Evolutionary conservation across 2,329 filamentous ascomycete genomes (phyloP).

Genomic region (Penicillium psychrosexuale): DNA sequence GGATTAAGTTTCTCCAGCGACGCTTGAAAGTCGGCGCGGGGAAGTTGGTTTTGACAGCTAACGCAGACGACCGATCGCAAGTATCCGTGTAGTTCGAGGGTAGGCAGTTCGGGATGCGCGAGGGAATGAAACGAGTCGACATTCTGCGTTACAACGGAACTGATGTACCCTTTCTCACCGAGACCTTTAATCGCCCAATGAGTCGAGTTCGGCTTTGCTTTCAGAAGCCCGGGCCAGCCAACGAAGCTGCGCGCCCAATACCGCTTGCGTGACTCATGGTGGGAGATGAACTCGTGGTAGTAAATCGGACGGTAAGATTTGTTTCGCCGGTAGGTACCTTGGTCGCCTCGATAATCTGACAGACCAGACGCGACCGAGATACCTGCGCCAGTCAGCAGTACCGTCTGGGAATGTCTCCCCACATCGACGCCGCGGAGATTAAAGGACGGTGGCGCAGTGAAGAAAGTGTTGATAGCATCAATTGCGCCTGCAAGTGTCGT

Average conservation of each 20-base stretch:
- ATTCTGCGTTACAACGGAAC: conserved; percentile 85
- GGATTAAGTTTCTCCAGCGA: conserved; percentile 78
- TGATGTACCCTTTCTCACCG: conserved; percentile 67
- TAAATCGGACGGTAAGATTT: conserved; percentile 89
- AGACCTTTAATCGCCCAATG: conserved; percentile 76
- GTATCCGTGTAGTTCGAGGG: conserved; percentile 88
- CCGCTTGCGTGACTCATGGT: conserved; percentile 79
- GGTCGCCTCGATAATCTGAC: conserved; percentile 84
- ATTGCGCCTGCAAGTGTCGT: conserved; percentile 69
- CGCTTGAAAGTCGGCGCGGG: conserved; percentile 71
- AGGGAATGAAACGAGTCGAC: conserved; percentile 88
- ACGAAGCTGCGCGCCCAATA: conserved; percentile 97
- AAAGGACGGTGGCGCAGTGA: conserved; percentile 58
- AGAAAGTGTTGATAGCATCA: conserved; percentile 71
- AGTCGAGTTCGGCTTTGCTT: conserved; percentile 72
- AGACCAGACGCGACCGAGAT: conserved; percentile 91
- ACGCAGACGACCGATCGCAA: conserved; percentile 77
- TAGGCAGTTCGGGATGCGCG: conserved; percentile 71
- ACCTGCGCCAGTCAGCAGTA: conserved; percentile 76
- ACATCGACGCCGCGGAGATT: conserved; percentile 46
- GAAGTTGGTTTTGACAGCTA: conserved; percentile 69
- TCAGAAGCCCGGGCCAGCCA: conserved; percentile 80
- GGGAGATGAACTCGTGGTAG: conserved; percentile 79
- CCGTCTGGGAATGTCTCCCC: conserved; percentile 54
- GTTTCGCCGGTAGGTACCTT: conserved; percentile 91